Evolutionary conservation across 129 eudicot species (phyloP), one percentile per base, ranked within the genome.

Genomic region (Flaveria brownii): DNA sequence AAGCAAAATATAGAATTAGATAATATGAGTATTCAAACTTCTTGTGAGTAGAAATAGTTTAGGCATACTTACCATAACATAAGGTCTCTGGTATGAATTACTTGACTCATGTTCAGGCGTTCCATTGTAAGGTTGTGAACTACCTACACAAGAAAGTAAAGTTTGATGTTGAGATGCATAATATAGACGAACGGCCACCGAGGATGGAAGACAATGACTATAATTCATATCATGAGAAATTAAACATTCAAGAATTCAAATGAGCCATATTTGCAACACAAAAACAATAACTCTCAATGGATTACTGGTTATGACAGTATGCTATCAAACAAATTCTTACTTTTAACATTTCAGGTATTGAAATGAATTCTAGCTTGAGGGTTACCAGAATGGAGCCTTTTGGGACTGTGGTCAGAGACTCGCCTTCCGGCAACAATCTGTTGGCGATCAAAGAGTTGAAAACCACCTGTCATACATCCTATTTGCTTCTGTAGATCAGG

Each of bases 391-490:
- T 84, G 88, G 23, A 77, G 88, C 71, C 88, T 87, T 75, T 84
- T 90, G 12, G 90, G 87, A 68, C 52, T 88, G 70, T 82, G 89
- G 39, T 83, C 89, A 23, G 84, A 71, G 26, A 82, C 66, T n/a
- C 89, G 91, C 81, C 89, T 86, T 73, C 95, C 83, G 20, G 98
- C 74, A 23, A 90, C 75, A 6, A 90, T 74, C 41, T 88, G 86
- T 8, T 88, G 88, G 9, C 96, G 92, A 52, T 93, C 98, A 62
- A 93, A 93, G 63, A 93, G 72, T 46, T 90, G 96, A 73, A 93
- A 88, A 20, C 88, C 89, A n/a, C 98, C 98, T 15, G 90, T 88
- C 98, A 90, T 90, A 52, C 98, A 93, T 79, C 98, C 97, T 14
- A 93, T 88, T 65, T 93, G 98, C 87, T 88, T 93, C 64, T 86